Percentiles rank a stretch among this genome's conserved stretches.
Conservation (phyloP, 1,284 basidiomycete genomes). For the Malassezia furfur region DNA sequence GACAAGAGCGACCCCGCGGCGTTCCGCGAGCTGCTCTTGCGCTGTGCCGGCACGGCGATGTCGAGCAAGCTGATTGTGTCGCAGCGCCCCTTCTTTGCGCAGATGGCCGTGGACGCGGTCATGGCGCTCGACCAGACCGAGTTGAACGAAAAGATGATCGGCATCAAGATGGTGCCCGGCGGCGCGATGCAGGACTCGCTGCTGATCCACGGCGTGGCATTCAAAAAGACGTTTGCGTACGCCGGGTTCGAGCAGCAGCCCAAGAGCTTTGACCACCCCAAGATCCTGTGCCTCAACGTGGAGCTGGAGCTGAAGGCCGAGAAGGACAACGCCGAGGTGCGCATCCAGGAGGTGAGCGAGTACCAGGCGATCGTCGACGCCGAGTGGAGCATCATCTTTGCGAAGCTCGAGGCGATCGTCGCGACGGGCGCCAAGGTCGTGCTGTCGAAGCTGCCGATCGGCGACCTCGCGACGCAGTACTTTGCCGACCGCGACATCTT, state of each 20-base stretch:
- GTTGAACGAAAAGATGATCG: conserved; percentile 90
- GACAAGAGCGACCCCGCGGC: conserved; percentile 85
- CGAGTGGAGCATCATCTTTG: conserved; percentile 99
- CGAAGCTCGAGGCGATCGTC: conserved; percentile 91
- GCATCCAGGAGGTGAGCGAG: conserved; percentile 72
- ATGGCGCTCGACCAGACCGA: conserved; percentile 70
- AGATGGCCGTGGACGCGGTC: conserved; percentile 97
- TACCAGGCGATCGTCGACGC: conserved; percentile 99
- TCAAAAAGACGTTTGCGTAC: conserved; percentile 99
- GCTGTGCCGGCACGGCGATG: conserved; percentile 97
- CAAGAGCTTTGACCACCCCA: conserved; percentile 78
- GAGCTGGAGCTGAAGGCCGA: conserved; percentile 98
- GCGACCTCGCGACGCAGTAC: conserved; percentile 97
- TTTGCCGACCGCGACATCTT: conserved; percentile 99
- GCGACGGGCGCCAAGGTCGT: conserved; percentile 95
- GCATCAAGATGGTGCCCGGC: conserved; percentile 97
- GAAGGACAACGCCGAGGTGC: conserved; percentile 97
- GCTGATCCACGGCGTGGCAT: conserved; percentile 77
- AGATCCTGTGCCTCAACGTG: conserved; percentile 89
- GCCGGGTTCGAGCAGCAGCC: conserved; percentile 99
- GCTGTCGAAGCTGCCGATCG: conserved; percentile 93
- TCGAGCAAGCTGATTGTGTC: conserved; percentile 98
- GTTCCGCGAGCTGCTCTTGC: conserved; percentile 85
- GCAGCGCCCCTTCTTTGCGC: conserved; percentile 96
- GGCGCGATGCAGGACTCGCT: conserved; percentile 96